Evolutionary conservation across 2,329 filamentous ascomycete species (phyloP).

Genomic region (Monilinia vaccinii-corymbosi): DNA sequence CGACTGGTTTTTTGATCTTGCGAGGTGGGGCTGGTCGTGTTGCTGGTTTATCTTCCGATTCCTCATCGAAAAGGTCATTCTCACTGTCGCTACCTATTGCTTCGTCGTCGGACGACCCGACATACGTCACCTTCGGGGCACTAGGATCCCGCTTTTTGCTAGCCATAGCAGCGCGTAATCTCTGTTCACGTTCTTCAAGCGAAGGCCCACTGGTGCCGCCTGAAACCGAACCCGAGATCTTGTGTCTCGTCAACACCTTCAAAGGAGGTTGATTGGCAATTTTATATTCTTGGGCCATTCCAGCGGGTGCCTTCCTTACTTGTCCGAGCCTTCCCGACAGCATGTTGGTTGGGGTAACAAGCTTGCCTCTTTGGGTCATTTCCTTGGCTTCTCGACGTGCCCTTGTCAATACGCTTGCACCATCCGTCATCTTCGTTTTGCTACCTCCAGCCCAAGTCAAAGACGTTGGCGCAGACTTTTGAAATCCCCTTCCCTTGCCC

Average conservation of each 20-base stretch:
- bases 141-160: conserved; percentile 2
- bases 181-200: conserved; percentile 32
- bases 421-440: conserved; percentile 43
- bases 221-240: conserved; percentile 15
- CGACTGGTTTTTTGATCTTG: not conserved
- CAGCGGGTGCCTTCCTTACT: conserved; percentile 41
- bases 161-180: conserved; percentile 21
- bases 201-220: conserved; percentile 17
- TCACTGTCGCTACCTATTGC: conserved; percentile 10
- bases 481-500: conserved; percentile 21
- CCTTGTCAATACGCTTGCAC: conserved; percentile 46
- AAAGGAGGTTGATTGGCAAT: conserved; percentile 33
- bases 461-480: conserved; percentile 27
- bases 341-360: conserved; percentile 34
- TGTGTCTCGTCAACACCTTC: conserved; percentile 29
- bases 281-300: conserved; percentile 45
- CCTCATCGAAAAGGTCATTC: conserved; percentile 23
- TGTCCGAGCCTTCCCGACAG: conserved; percentile 27
- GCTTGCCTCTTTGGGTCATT: conserved; percentile 39
- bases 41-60: not conserved
- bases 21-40: conserved; percentile 4
- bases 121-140: conserved; percentile 13
- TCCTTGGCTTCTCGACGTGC: conserved; percentile 48
- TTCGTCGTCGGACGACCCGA: conserved; percentile 23
- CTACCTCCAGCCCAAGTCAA: conserved; percentile 40